Evolutionary conservation across 2,329 filamentous ascomycete genomes (phyloP).

Genomic region (Fusarium graminum): DNA sequence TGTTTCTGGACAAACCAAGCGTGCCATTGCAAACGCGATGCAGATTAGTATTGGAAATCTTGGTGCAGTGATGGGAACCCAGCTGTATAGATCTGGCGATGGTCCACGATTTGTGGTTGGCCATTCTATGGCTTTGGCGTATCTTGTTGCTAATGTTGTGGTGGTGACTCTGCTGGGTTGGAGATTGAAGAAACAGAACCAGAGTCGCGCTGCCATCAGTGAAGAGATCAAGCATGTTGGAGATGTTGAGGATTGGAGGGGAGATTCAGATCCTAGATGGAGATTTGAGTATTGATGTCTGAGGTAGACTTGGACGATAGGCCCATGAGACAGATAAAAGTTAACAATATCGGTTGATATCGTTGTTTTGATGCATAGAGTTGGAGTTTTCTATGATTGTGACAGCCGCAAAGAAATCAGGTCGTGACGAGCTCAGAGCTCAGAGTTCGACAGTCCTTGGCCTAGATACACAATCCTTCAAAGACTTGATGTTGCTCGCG

Average conservation of each 20-base stretch:
- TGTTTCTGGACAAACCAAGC: slow-evolving; percentile 77
- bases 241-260: slow-evolving; percentile 66
- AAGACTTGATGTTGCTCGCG: slow-evolving; percentile 16
- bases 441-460: neutral
- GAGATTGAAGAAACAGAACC: slow-evolving; percentile 70
- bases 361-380: too few relatives aligned
- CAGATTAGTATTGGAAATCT: slow-evolving; percentile 79
- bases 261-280: slow-evolving; percentile 75
- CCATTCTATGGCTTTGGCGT: slow-evolving; percentile 75
- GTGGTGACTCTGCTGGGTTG: slow-evolving; percentile 67
- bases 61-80: slow-evolving; percentile 76
- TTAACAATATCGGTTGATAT: too few relatives aligned
- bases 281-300: slow-evolving; percentile 66
- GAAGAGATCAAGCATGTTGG: slow-evolving; percentile 64
- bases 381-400: neutral
- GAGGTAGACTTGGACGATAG: too few relatives aligned
- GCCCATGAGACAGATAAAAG: too few relatives aligned
- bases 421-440: too few relatives aligned
- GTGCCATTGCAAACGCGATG: slow-evolving; percentile 76
- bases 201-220: slow-evolving; percentile 59
- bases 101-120: slow-evolving; percentile 75
- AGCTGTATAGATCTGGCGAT: slow-evolving; percentile 72
- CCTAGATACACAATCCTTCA: neutral
- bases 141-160: slow-evolving; percentile 69
- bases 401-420: neutral